Percentiles rank a stretch among this genome's conserved stretches.
phyloP scores from a whole-genome alignment of 441 rosid genomes.

The Populus hybrid region DNA sequence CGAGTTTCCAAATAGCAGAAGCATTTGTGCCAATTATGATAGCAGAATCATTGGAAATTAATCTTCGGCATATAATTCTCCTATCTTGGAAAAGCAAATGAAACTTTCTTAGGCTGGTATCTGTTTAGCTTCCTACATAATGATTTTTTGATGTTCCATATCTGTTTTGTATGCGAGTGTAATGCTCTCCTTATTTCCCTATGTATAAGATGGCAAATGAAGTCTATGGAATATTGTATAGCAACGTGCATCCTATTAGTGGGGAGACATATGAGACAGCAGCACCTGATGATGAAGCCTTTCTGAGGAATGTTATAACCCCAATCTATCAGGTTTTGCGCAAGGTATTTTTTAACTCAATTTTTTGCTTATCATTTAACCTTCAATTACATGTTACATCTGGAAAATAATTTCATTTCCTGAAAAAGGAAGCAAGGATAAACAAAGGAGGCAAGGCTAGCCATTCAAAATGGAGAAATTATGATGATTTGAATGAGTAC shows the following conservation, averaged over 20 bases:
- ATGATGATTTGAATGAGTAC: constrained; percentile 97
- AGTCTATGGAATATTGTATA: constrained; percentile 54
- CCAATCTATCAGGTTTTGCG: constrained; percentile 76
- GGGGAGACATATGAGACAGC: constrained; percentile 52
- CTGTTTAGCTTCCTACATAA: not conserved
- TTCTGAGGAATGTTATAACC: constrained; percentile 72
- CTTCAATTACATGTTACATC: constrained; percentile 8
- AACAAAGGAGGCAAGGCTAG: constrained; percentile 84
- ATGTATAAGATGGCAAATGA: constrained; percentile 74
- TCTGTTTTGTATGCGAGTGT: not conserved
- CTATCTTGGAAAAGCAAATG: not conserved
- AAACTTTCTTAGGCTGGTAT: not conserved
- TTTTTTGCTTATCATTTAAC: constrained; percentile 5
- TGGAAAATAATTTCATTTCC: constrained; percentile 26
- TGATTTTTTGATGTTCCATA: not conserved
- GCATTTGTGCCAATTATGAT: not conserved
- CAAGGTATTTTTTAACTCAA: constrained; percentile 51
- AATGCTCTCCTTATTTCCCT: constrained; percentile 1
- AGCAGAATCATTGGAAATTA: not conserved
- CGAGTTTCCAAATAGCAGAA: not conserved
- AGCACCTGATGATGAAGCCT: constrained; percentile 74
- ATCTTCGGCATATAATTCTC: not conserved
- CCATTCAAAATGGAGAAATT: constrained; percentile 98
- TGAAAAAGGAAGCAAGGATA: constrained; percentile 73
- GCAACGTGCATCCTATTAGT: constrained; percentile 59